Base-by-base conservation (phyloP, 306 rosid species). In the Fragaria iinumae region DNA sequence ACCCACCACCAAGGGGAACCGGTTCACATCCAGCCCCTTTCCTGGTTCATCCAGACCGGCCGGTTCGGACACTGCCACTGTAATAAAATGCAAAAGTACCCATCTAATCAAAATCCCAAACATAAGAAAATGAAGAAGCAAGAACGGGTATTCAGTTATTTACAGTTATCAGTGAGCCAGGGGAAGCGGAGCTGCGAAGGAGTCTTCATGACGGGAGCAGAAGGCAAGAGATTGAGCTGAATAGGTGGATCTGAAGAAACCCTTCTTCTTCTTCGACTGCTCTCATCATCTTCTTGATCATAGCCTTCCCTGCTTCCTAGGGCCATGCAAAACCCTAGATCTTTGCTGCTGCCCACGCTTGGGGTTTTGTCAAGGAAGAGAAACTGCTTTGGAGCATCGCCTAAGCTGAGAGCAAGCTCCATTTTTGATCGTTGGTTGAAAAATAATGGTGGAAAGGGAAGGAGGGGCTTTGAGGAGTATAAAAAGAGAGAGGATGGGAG, bases 381-480 rank as follows among this genome's bases (percentile, higher is more conserved):
- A 18, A 91, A 89, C 0, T 90, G 79, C 47, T 90, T 89, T 0
- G 90, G 81, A 59, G 88, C 8, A 47, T 94, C 95, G 0, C 98
- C 98, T 29, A 96, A 82, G 80, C 97, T 92, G 77, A 96, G 76
- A 74, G 86, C 98, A 4, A 96, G 79, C 88, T 95, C 98, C 98
- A 95, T 91, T 12, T 79, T 21, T 67, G 47, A 23, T 13, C 13
- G 64, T 47, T 27, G 53, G 38, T 21, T 13, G 41, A 16, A 25
- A 66, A 11, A 43, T 27, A 10, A 7, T 20, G 59, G 82, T 77
- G 71, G 56, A 69, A 70, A 52, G 59, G 32, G 11, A 57, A n/a
- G 50, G 5, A 66, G 20, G 59, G 48, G 36, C 27, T 67, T 23
- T 12, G 74, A 7, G 80, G 56, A 34, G 76, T 32, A 56, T 67